phyloP scores from a whole-genome alignment of 805 yeast genomes.

The Pichia gijzeniarum region DNA sequence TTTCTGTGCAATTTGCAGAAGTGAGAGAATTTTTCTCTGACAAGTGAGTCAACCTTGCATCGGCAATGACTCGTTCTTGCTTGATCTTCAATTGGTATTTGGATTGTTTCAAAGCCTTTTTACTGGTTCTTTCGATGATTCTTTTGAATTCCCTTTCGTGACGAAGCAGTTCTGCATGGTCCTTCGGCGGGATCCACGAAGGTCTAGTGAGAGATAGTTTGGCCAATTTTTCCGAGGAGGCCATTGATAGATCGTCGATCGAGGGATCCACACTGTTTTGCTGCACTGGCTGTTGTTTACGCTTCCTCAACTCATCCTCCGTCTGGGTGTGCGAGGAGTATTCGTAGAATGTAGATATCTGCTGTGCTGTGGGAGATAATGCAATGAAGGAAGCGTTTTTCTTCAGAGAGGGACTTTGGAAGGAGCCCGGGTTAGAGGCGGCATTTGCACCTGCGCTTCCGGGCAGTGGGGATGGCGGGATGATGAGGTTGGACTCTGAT shows the following conservation, averaged over 20 bases:
- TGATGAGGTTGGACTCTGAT: conserved; percentile 25
- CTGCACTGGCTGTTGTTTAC: conserved; percentile 16
- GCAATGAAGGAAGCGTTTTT: conserved; percentile 25
- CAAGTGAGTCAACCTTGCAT: conserved; percentile 29
- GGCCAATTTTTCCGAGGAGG: conserved; percentile 55
- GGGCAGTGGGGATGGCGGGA: conserved; percentile 45
- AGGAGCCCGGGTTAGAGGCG: not conserved
- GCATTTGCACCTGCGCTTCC: conserved; percentile 26
- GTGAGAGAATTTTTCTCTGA: conserved; percentile 24
- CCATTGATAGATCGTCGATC: conserved; percentile 52
- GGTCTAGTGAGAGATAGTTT: conserved; percentile 59
- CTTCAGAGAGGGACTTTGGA: conserved; percentile 18
- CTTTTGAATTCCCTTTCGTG: conserved; percentile 52
- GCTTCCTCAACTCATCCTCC: conserved; percentile 31
- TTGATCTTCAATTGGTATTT: conserved; percentile 30
- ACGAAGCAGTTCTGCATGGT: conserved; percentile 40
- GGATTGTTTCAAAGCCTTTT: conserved; percentile 26
- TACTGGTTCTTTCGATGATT: conserved; percentile 30
- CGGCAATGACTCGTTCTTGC: conserved; percentile 27
- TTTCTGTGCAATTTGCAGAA: conserved; percentile 27
- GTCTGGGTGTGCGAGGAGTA: conserved; percentile 32
- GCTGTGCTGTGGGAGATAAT: conserved; percentile 33
- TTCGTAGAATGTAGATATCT: conserved; percentile 37
- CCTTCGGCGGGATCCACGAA: conserved; percentile 65
- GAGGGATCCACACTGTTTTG: not conserved